A percentile compares a stretch with the other conserved stretches of the same genome.
These are phyloP conservation scores for Halophytophthora polymorphica DNA, from an alignment of 352 stramenopile species.

Conservation along the genomic window DNA sequence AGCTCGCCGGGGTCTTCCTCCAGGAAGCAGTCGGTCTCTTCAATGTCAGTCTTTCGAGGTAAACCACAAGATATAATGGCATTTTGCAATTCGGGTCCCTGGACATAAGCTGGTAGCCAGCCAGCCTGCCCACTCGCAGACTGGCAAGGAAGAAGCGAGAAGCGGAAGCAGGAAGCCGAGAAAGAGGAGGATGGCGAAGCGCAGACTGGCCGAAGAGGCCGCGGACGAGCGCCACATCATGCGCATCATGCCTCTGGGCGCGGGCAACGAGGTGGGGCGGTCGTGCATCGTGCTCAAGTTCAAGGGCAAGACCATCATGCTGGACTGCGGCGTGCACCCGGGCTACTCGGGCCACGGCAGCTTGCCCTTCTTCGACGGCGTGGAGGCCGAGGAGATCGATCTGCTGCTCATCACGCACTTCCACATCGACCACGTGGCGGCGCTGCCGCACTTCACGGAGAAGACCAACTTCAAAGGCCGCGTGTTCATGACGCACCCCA, in stretches of 20 bases:
- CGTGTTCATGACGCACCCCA: constrained; percentile 99
- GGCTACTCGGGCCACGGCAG: constrained; percentile 96
- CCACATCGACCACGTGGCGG: constrained; percentile 99
- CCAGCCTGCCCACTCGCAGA: too few species aligned
- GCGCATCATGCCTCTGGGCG: constrained; percentile 94
- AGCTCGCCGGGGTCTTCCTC: too few species aligned
- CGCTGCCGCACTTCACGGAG: constrained; percentile 98
- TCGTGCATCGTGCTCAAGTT: constrained; percentile 99
- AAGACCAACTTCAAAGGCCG: constrained; percentile 97
- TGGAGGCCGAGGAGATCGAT: constrained; percentile 95
- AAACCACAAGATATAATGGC: too few species aligned
- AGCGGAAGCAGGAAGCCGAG: background rate
- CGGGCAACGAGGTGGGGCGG: constrained; percentile 98
- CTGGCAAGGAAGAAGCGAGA: background rate
- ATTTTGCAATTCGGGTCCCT: too few species aligned
- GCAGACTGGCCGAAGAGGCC: constrained; percentile 62
- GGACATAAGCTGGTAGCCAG: too few species aligned
- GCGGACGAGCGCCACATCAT: constrained; percentile 89
- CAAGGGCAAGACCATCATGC: constrained; percentile 98
- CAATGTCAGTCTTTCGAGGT: too few species aligned
- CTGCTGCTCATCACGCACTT: constrained; percentile 99
- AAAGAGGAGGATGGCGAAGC: constrained; percentile 56
- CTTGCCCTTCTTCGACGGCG: constrained; percentile 97
- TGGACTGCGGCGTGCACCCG: constrained; percentile 89
- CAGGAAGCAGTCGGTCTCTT: too few species aligned